These are phyloP conservation scores for Hexamita inflata DNA, from an alignment of 208 protist genomes.

Conservation along the genomic window DNA sequence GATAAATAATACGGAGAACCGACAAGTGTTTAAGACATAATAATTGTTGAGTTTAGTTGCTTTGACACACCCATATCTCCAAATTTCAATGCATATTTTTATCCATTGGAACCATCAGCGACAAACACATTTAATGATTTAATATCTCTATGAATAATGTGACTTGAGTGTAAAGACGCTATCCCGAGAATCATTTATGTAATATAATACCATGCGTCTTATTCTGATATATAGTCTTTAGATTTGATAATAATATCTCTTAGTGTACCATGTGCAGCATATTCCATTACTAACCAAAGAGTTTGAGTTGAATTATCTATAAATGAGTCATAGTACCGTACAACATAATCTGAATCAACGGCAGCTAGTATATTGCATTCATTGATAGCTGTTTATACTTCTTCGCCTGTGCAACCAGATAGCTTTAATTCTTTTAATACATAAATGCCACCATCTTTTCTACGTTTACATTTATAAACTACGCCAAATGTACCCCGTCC, in stretches of 20 bases:
- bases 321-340: conserved; percentile 21
- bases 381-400: conserved; percentile 7
- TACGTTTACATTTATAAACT: background rate
- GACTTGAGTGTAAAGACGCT: background rate
- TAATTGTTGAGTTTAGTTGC: too few species aligned
- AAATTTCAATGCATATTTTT: conserved; percentile 26
- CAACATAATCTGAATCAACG: conserved; percentile 7
- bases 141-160: conserved; percentile 26
- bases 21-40: conserved; percentile 58
- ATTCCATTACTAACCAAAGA: conserved; percentile 25
- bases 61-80: conserved; percentile 39
- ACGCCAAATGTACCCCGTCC: conserved; percentile 5
- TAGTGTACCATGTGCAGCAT: background rate
- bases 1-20: conserved; percentile 83
- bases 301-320: conserved; percentile 8
- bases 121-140: conserved; percentile 26
- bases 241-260: conserved; percentile 8
- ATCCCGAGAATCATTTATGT: conserved; percentile 4
- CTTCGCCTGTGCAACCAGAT: background rate
- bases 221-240: background rate
- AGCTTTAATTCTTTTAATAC: conserved; percentile 15
- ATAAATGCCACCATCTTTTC: conserved; percentile 1
- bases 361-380: conserved; percentile 17
- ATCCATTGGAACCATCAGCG: too few species aligned
- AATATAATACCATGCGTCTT: conserved; percentile 29